Evolutionary conservation across 331 rosid genomes (phyloP).

Genomic region (Rosa hybrid): DNA sequence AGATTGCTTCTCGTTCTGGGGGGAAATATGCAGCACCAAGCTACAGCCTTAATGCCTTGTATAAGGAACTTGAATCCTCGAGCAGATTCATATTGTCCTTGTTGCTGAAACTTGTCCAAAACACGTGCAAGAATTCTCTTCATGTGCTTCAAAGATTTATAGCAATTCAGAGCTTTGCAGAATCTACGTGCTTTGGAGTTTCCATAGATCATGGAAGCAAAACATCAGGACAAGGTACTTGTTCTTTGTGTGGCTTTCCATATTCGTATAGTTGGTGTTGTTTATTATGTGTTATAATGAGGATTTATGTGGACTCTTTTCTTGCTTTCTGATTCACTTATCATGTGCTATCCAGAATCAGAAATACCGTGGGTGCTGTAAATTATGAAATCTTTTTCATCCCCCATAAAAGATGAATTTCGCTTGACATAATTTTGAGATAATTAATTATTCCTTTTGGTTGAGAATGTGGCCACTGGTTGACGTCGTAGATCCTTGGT

Average conservation of each 20-base stretch:
- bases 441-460: neutral
- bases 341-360: neutral
- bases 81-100: constrained; percentile 78
- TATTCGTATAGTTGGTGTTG: constrained; percentile 1
- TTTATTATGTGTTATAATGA: constrained; percentile 7
- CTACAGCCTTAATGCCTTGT: constrained; percentile 62
- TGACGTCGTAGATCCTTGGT: neutral
- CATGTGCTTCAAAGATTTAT: constrained; percentile 83
- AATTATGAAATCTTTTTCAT: neutral
- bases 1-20: constrained; percentile 86
- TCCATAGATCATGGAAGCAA: constrained; percentile 36
- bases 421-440: neutral
- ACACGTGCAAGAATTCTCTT: constrained; percentile 60
- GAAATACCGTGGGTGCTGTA: neutral
- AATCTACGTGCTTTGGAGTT: constrained; percentile 69
- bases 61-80: constrained; percentile 79
- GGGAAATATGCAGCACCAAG: constrained; percentile 64
- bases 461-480: neutral
- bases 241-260: constrained; percentile 11
- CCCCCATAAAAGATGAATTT: neutral
- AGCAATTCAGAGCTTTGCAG: constrained; percentile 77
- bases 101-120: constrained; percentile 74
- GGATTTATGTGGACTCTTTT: constrained; percentile 2
- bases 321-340: neutral
- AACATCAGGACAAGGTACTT: constrained; percentile 61